Base-by-base conservation (phyloP, 805 yeast genomes). In the Schwanniomyces occidentalis region DNA sequence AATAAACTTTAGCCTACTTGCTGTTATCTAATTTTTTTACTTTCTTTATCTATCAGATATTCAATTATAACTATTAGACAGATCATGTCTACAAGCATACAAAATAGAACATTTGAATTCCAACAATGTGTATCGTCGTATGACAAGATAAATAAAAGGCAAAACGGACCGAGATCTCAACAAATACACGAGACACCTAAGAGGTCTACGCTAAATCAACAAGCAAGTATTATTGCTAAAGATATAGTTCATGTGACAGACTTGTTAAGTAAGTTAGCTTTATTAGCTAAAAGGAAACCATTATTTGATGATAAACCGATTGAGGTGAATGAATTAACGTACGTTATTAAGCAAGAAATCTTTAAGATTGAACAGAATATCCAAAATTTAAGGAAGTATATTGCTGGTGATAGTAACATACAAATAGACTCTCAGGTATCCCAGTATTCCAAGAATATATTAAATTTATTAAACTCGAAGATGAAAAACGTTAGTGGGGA, bases 291-390 rank as follows among this genome's bases (percentile, higher is more conserved):
- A 58, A 72, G 89, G 48, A 90, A 89, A 56, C 95, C 96, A 13
- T 63, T 91, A 54, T 87, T 93, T 46, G 96, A 90, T 53, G 99
- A 93, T 61, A 82, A 85, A 46, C 97, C 98, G 1, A 82, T 87
- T 10, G 98, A 93, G 54, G 87, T 93, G 44, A 86, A 90, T 14
- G 96, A 93, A 58, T 69, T 93, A 44, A 90, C 99, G 0, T 85
- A 82, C 47, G 82, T 89, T 26, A 81, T 84, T 41, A 85, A 84
- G 44, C 97, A 93, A 58, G 95, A 85, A 51, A 80, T 93, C 32
- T 81, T 89, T 54, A 78, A 79, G 45, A 79, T 93, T 44, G 95
- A 86, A 51, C 79, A 82, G 50, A 73, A 73, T 42, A 71, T 85
- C 45, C 80, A 79, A 49, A 77, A 69, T 36, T 63, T 83, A 40